Percentiles rank a stretch among this genome's conserved stretches.
These are phyloP conservation scores for Mariannaea elegans DNA, from an alignment of 2,329 filamentous ascomycete genomes.

Conservation along the genomic window DNA sequence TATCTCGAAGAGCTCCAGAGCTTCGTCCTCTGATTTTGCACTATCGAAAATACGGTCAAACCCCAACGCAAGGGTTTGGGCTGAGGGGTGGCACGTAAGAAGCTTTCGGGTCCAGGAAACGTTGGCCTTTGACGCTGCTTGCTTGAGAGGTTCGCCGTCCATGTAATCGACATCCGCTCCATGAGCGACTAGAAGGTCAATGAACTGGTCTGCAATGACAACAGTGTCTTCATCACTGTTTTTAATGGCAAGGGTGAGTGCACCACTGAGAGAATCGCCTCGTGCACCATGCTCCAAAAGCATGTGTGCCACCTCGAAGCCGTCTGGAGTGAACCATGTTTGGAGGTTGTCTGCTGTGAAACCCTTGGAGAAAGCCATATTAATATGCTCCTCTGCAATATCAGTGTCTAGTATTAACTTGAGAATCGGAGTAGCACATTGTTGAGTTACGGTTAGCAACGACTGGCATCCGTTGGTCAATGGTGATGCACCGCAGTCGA, in stretches of 20 bases:
- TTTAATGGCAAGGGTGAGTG: constrained; percentile 57
- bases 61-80: constrained; percentile 59
- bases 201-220: constrained; percentile 55
- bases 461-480: constrained; percentile 61
- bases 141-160: constrained; percentile 62
- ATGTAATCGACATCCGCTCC: constrained; percentile 60
- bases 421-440: constrained; percentile 50
- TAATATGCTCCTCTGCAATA: constrained; percentile 54
- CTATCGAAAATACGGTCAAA: constrained; percentile 66
- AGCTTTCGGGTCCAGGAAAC: constrained; percentile 59
- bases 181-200: constrained; percentile 49
- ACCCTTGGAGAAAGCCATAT: constrained; percentile 53
- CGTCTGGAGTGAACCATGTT: constrained; percentile 57
- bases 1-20: constrained; percentile 59
- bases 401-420: constrained; percentile 53
- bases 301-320: constrained; percentile 56
- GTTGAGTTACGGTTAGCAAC: constrained; percentile 58
- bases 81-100: constrained; percentile 58
- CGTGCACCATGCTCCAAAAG: constrained; percentile 59
- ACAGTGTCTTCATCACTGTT: constrained; percentile 50
- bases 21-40: constrained; percentile 58
- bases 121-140: constrained; percentile 62
- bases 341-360: constrained; percentile 53
- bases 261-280: constrained; percentile 55
- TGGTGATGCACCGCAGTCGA: constrained; percentile 62